These are phyloP conservation scores for Coniophora puteana DNA, from an alignment of 1,284 basidiomycete species.

Conservation along the genomic window DNA sequence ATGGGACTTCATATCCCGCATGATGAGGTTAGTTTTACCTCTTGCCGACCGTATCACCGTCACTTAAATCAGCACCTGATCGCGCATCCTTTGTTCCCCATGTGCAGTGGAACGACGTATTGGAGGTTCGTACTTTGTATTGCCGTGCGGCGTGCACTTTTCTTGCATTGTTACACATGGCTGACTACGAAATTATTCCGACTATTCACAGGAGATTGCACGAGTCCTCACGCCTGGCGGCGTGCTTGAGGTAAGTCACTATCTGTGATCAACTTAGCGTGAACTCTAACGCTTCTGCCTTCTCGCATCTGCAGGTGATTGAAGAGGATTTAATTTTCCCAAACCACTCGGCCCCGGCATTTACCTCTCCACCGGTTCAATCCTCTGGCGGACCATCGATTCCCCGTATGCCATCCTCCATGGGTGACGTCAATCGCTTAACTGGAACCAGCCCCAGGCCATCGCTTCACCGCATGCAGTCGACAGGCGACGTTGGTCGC, in stretches of 20 bases:
- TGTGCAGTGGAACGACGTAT: slow-evolving; percentile 44
- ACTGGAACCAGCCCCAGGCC: no score
- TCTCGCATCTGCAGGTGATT: slow-evolving; percentile 44
- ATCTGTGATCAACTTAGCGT: slow-evolving; percentile 3
- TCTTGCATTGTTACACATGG: slow-evolving; percentile 11
- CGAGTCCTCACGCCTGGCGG: slow-evolving; percentile 60
- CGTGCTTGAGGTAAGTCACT: slow-evolving; percentile 53
- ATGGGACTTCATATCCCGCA: slow-evolving; percentile 68
- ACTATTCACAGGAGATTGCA: slow-evolving; percentile 49
- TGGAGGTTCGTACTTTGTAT: slow-evolving; percentile 43
- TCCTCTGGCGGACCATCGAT: no score
- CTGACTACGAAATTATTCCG: slow-evolving; percentile 8
- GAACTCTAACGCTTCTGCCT: slow-evolving; percentile 10
- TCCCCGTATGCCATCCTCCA: no score
- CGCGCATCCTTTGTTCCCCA: slow-evolving; percentile 4
- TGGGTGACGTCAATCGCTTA: no score
- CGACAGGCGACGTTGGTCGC: no score
- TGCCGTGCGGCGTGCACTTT: slow-evolving; percentile 4
- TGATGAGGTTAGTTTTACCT: slow-evolving; percentile 47
- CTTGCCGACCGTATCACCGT: slow-evolving; percentile 1
- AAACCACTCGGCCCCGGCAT: no score
- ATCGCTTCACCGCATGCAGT: no score
- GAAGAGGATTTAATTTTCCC: slow-evolving; percentile 75
- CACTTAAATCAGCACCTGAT: slow-evolving; percentile 13
- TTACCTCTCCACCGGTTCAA: no score